These are phyloP conservation scores for Boeremia exigua DNA, from an alignment of 2,329 filamentous ascomycete species.

Conservation along the genomic window DNA sequence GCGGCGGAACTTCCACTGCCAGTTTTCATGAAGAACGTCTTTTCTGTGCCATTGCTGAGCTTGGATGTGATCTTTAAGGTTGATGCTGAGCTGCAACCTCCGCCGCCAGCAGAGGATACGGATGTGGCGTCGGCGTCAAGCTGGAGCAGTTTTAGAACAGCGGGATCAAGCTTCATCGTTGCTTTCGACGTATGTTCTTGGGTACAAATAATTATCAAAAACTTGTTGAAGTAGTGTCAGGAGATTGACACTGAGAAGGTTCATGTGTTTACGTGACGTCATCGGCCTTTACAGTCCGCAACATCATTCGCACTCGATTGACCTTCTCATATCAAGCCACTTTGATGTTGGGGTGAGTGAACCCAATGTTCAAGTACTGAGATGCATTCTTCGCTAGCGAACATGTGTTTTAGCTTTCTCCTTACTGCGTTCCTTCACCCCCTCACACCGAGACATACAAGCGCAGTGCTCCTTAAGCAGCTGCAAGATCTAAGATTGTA, in stretches of 20 bases:
- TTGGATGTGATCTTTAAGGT: constrained; percentile 66
- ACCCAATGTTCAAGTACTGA: no score
- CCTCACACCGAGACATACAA: no score
- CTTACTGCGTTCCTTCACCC: no score
- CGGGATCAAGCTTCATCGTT: constrained; percentile 64
- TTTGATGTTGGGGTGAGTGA: no score
- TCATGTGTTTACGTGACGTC: constrained; percentile 8
- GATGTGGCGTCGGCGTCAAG: constrained; percentile 62
- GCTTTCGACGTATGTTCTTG: constrained; percentile 3
- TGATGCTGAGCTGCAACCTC: constrained; percentile 67
- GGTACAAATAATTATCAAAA: background rate
- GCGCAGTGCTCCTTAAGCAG: no score
- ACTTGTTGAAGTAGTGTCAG: background rate
- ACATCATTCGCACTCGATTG: no score
- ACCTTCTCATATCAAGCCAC: no score
- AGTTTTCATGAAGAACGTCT: constrained; percentile 75
- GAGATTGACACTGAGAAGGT: background rate
- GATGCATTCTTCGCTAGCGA: no score
- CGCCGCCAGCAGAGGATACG: constrained; percentile 68
- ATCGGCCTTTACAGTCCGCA: background rate
- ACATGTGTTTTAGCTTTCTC: no score
- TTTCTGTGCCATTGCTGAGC: constrained; percentile 56
- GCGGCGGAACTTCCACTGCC: constrained; percentile 65
- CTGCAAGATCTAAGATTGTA: no score
- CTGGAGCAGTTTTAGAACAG: constrained; percentile 65